Conservation (phyloP, 2,329 filamentous ascomycete genomes). For the Shiraia bambusicola region DNA sequence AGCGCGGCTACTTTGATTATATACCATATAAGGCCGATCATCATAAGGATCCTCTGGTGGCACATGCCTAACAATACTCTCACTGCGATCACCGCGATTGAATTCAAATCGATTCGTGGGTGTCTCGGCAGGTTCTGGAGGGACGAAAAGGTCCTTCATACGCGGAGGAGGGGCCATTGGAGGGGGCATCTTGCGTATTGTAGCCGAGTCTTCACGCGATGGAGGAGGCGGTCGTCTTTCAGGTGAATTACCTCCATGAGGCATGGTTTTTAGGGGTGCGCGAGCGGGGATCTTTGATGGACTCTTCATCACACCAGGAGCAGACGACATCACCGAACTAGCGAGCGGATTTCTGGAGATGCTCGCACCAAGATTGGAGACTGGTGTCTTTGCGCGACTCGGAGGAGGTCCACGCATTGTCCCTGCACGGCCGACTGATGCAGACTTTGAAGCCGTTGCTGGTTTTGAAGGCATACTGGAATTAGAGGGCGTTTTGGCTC, state of each 20-base stretch:
- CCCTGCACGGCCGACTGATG: slow-evolving; percentile 36
- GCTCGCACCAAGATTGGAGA: slow-evolving; percentile 38
- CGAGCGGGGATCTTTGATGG: slow-evolving; percentile 71
- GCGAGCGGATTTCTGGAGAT: slow-evolving; percentile 41
- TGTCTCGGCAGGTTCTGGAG: slow-evolving; percentile 51
- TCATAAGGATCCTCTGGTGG: slow-evolving; percentile 84
- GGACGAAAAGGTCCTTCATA: slow-evolving; percentile 78
- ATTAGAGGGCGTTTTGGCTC: slow-evolving; percentile 74
- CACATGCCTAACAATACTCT: slow-evolving; percentile 61
- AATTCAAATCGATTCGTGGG: slow-evolving; percentile 45
- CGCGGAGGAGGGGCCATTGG: slow-evolving; percentile 71
- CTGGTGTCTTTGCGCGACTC: slow-evolving; percentile 48
- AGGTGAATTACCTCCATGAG: slow-evolving; percentile 75
- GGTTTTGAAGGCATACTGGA: slow-evolving; percentile 34
- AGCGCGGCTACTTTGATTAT: slow-evolving; percentile 31
- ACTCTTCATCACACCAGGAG: slow-evolving; percentile 47
- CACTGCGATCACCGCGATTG: slow-evolving; percentile 52
- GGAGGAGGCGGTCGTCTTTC: slow-evolving; percentile 58
- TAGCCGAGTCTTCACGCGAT: slow-evolving; percentile 33
- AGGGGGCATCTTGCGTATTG: slow-evolving; percentile 45
- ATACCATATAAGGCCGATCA: slow-evolving; percentile 47
- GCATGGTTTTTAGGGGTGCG: slow-evolving; percentile 67
- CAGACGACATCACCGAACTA: slow-evolving; percentile 38
- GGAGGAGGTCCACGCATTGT: slow-evolving; percentile 48
- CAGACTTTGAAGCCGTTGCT: slow-evolving; percentile 31